Conservation (phyloP, 2,329 filamentous ascomycete species). For the Fusarium tanahbumbuense region DNA sequence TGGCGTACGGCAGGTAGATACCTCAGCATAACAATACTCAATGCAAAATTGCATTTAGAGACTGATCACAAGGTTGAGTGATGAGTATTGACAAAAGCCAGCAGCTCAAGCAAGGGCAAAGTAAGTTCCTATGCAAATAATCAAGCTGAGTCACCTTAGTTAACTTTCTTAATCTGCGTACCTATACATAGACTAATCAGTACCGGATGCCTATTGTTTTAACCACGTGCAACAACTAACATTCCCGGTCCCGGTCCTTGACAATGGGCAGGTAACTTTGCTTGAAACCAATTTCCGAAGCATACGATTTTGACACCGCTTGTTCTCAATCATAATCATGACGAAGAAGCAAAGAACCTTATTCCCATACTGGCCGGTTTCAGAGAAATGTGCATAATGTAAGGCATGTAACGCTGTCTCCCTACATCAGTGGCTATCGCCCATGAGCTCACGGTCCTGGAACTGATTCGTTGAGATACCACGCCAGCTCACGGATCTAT, state of each 20-base stretch:
- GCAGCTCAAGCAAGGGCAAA: not conserved
- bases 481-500: slow-evolving; percentile 6
- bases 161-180: not conserved
- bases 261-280: not conserved
- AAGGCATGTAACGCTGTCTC: slow-evolving; percentile 19
- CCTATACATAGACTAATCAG: not conserved
- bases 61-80: not conserved
- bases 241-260: not conserved
- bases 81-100: not conserved
- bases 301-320: slow-evolving; percentile 28
- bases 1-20: slow-evolving; percentile 36
- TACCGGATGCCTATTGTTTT: slow-evolving; percentile 9
- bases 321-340: slow-evolving; percentile 16
- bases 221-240: slow-evolving; percentile 18
- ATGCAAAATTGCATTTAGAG: slow-evolving; percentile 4
- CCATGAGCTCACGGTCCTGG: slow-evolving; percentile 37
- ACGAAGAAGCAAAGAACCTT: slow-evolving; percentile 15
- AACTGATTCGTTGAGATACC: slow-evolving; percentile 38
- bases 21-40: slow-evolving; percentile 24
- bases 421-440: slow-evolving; percentile 1
- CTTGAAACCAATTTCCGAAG: not conserved
- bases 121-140: not conserved
- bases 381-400: slow-evolving; percentile 28
- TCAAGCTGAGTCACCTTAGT: not conserved
- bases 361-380: slow-evolving; percentile 6